Evolutionary conservation across 2,329 filamentous ascomycete genomes (phyloP), one percentile per base, ranked within the genome.

Genomic region (Neurospora sp.): DNA sequence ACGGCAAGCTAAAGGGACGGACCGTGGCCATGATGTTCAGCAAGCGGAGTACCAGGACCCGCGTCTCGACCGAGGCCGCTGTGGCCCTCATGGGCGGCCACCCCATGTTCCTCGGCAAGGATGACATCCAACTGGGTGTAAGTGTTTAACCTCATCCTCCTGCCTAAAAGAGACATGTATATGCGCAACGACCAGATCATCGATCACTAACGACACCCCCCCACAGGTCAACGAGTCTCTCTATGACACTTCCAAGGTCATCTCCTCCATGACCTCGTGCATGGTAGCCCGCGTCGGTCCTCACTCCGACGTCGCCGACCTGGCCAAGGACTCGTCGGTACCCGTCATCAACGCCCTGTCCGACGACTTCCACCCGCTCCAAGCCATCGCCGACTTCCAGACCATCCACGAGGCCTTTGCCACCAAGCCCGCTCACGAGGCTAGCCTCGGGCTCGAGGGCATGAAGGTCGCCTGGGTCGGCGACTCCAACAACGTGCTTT

Each of bases 401-500:
- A 98, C 96, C 38, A 90, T 99, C 68, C 85, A 92, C 78, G 95
- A 98, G 82, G 84, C 86, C 1, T 93, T 94, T 79, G 82, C 84
- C 0, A 77, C 80, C 9, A 78, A 79, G 3, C 68, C 78, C 0
- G 77, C 80, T 28, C 40, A 36, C 42, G 73, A 74, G 1, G 73
- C 76, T 38, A 80, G 78, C 68, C 84, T 97, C 8, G 91, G 92
- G 1, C 84, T 97, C 4, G 87, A 92, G 74, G 93, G 93, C 0
- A 81, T 97, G 76, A 98, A 97, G 82, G 87, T 98, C 72, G 95
- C 96, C 17, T 99, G 96, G 96, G 85, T 99, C 66, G 95, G 95
- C 68, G 95, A 99, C 78, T 93, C 93, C 11, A 99, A 98, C 83
- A 99, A 99, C 76, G 95, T 99, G 38, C 87, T 98, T 33, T 97